Conservation (phyloP, 1,284 basidiomycete genomes). For the Irpex sp. region DNA sequence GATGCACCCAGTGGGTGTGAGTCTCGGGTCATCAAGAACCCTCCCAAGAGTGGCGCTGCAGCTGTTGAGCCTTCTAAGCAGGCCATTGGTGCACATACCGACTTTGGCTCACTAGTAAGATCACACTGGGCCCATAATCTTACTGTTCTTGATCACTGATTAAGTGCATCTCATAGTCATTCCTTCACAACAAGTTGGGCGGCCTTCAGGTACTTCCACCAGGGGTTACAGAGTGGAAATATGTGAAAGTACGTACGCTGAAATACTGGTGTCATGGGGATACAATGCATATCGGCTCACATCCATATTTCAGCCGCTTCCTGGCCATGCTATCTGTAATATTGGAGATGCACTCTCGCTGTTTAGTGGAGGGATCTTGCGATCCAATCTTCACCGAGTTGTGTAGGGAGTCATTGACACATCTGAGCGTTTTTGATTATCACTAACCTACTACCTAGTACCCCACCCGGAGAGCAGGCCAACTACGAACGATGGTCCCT, state of each 20-base stretch:
- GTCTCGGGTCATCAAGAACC: slow-evolving; percentile 34
- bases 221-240: slow-evolving; percentile 62
- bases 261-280: not conserved
- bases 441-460: slow-evolving; percentile 14
- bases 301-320: slow-evolving; percentile 23
- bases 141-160: no score
- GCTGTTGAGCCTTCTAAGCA: slow-evolving; percentile 25
- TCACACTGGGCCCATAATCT: not conserved
- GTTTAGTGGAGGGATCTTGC: slow-evolving; percentile 38
- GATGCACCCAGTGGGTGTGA: slow-evolving; percentile 35
- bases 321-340: slow-evolving; percentile 36
- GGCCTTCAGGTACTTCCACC: slow-evolving; percentile 70
- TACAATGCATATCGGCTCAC: not conserved
- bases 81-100: slow-evolving; percentile 33
- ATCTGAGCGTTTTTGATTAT: not conserved
- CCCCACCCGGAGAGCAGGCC: slow-evolving; percentile 28
- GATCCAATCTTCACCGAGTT: slow-evolving; percentile 35
- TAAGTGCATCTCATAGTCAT: slow-evolving; percentile 32
- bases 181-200: slow-evolving; percentile 68
- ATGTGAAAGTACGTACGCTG: slow-evolving; percentile 46
- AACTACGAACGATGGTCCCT: slow-evolving; percentile 30
- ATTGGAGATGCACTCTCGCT: slow-evolving; percentile 39
- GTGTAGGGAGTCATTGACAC: slow-evolving; percentile 20
- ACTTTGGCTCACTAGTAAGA: slow-evolving; percentile 33
- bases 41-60: slow-evolving; percentile 18